Evolutionary conservation across 306 rosid genomes (phyloP).

Genomic region (Quercus wislizeni): DNA sequence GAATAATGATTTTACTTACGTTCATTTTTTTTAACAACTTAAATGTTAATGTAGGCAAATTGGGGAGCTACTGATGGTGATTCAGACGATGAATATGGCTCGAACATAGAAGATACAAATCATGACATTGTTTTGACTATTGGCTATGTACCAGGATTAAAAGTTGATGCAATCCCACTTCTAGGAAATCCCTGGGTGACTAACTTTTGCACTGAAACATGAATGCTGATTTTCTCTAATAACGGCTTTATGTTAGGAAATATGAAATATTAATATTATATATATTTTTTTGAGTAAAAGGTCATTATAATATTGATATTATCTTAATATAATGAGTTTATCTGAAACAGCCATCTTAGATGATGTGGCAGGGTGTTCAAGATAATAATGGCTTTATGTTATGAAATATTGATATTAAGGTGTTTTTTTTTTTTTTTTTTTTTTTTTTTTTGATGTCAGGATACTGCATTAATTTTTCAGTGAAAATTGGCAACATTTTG

Average conservation of each 20-base stretch:
- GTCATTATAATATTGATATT: not conserved
- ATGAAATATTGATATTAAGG: no score
- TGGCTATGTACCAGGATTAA: conserved; percentile 71
- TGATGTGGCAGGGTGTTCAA: not conserved
- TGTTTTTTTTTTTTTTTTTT: no score
- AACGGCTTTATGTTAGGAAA: not conserved
- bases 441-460: no score
- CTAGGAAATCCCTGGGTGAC: conserved; percentile 27
- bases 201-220: not conserved
- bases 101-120: conserved; percentile 15
- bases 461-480: no score
- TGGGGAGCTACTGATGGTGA: conserved; percentile 29
- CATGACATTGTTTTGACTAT: conserved; percentile 61
- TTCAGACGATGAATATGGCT: conserved; percentile 16
- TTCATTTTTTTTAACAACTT: no score
- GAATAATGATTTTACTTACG: no score
- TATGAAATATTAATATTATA: no score
- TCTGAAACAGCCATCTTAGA: not conserved
- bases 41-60: conserved; percentile 29
- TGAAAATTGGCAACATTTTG: not conserved
- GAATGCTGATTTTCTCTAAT: not conserved
- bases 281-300: no score
- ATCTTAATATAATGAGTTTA: not conserved
- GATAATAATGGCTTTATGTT: not conserved
- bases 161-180: conserved; percentile 64